phyloP scores from a whole-genome alignment of 2,329 filamentous ascomycete species.

The Pyrenophora graminea region DNA sequence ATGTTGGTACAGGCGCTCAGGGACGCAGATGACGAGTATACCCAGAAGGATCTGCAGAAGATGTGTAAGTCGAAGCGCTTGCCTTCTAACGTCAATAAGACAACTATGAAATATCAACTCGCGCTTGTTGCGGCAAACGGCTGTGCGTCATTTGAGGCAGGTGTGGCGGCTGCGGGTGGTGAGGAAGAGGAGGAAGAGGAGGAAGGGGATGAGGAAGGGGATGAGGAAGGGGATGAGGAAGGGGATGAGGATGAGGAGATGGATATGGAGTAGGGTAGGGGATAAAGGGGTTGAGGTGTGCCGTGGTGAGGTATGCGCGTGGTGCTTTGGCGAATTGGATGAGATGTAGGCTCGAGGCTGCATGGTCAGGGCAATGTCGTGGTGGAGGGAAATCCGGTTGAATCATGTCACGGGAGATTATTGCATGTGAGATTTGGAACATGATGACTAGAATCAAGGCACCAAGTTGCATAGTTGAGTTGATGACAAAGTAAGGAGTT shows the following conservation, averaged over 20 bases:
- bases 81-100: slow-evolving; percentile 26
- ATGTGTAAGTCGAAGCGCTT: slow-evolving; percentile 31
- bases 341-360: too few species aligned
- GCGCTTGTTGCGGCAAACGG: slow-evolving; percentile 27
- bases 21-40: slow-evolving; percentile 30
- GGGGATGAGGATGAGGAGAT: neutral
- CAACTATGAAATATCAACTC: slow-evolving; percentile 31
- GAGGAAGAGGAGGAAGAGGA: slow-evolving; percentile 2
- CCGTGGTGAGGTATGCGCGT: too few species aligned
- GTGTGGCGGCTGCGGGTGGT: slow-evolving; percentile 5
- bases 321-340: too few species aligned
- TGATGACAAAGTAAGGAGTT: neutral
- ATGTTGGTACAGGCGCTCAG: slow-evolving; percentile 27
- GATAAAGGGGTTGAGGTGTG: too few species aligned
- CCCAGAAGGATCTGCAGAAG: slow-evolving; percentile 23
- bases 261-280: too few species aligned
- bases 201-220: too few species aligned
- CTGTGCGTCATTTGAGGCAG: slow-evolving; percentile 24
- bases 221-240: neutral
- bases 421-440: too few species aligned
- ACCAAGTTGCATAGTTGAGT: too few species aligned
- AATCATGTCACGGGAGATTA: too few species aligned
- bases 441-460: too few species aligned
- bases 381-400: too few species aligned
- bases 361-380: too few species aligned